Evolutionary conservation across 2,329 filamentous ascomycete genomes (phyloP).

Genomic region (Epichloe baconii): DNA sequence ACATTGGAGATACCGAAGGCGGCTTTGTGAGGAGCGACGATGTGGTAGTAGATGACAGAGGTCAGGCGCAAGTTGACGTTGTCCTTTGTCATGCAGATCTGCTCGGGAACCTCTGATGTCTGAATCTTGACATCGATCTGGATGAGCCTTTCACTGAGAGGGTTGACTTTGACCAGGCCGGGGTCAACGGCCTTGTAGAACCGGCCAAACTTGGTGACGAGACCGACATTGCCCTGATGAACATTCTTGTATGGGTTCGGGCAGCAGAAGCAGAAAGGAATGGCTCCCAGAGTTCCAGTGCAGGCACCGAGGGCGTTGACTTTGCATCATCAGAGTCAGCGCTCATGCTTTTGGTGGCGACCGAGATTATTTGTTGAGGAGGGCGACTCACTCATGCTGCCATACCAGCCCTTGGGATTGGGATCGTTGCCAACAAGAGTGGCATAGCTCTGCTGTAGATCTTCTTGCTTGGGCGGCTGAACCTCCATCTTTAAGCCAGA

Average conservation of each 20-base stretch:
- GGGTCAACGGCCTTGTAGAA: conserved; percentile 96
- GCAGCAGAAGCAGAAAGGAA: conserved; percentile 84
- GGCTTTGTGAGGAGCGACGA: conserved; percentile 87
- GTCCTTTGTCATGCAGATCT: conserved; percentile 99
- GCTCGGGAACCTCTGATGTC: conserved; percentile 90
- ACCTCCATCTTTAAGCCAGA: conserved; percentile 51
- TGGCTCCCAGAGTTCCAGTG: conserved; percentile 68
- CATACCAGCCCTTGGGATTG: conserved; percentile 76
- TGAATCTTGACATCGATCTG: conserved; percentile 99
- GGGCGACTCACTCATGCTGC: conserved; percentile 56
- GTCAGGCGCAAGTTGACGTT: conserved; percentile 91
- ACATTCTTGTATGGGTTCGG: conserved; percentile 95
- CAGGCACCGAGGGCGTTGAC: conserved; percentile 61
- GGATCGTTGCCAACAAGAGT: conserved; percentile 49
- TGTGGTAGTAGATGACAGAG: conserved; percentile 98
- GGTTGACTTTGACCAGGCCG: conserved; percentile 94
- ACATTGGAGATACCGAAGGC: conserved; percentile 95
- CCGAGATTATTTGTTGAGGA: background rate
- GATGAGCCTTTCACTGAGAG: conserved; percentile 75
- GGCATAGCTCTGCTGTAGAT: conserved; percentile 76
- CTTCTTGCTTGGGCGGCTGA: conserved; percentile 66
- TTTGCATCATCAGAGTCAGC: conserved; percentile 14
- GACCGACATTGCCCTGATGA: conserved; percentile 81
- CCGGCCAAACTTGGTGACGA: conserved; percentile 88
- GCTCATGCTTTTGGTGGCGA: background rate